phyloP scores from a whole-genome alignment of 177 flowering plant species.

The Vitis hybrid region DNA sequence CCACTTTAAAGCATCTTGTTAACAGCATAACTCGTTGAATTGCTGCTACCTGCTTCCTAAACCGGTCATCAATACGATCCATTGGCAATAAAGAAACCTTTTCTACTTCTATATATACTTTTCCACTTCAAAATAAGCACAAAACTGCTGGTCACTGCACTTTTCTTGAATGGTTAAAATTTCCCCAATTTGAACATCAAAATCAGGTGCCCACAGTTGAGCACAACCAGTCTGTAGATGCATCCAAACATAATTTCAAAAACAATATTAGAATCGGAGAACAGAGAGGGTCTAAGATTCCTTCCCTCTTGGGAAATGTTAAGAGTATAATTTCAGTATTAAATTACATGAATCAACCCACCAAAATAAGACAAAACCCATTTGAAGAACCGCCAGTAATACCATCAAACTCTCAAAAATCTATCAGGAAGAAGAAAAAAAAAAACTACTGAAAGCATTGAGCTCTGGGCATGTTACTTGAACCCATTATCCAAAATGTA shows the following conservation, averaged over 20 bases:
- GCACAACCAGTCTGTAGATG: not conserved
- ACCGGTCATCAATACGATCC: constrained; percentile 30
- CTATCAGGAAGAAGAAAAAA: no score
- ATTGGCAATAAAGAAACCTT: constrained; percentile 18
- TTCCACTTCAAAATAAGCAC: not conserved
- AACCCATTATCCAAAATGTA: no score
- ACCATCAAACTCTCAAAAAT: no score
- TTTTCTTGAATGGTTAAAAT: not conserved
- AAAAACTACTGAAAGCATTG: no score
- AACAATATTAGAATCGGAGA: no score
- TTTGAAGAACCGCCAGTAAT: no score
- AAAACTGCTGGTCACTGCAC: not conserved
- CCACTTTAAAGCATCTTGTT: constrained; percentile 41
- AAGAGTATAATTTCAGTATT: no score
- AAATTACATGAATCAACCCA: no score
- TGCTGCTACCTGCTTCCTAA: constrained; percentile 30
- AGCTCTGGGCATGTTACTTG: no score
- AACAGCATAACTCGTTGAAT: constrained; percentile 36
- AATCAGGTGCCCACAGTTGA: not conserved
- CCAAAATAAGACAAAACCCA: no score
- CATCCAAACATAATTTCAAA: not conserved
- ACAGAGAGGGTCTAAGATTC: no score
- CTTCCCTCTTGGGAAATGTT: no score
- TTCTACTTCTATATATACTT: not conserved
- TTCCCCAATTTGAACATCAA: not conserved